phyloP scores from a whole-genome alignment of 2,329 filamentous ascomycete genomes.

The Cucurbitaria berberidis region DNA sequence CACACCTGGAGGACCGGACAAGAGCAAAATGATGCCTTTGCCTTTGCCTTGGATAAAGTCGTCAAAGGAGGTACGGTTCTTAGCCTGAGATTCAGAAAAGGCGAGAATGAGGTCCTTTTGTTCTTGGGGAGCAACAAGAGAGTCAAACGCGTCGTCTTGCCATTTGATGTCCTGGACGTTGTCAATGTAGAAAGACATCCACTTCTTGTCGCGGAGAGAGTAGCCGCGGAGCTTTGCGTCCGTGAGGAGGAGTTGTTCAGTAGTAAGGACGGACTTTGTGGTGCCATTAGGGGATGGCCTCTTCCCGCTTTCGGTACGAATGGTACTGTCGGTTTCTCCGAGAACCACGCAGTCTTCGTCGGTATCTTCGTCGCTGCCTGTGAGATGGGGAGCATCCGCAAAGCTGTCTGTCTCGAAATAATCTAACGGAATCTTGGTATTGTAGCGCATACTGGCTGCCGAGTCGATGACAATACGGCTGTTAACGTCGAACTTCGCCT shows the following conservation, averaged over 20 bases:
- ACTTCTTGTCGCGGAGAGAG: constrained; percentile 26
- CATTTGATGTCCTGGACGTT: constrained; percentile 50
- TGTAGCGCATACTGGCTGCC: constrained; percentile 44
- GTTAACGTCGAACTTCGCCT: constrained; percentile 15
- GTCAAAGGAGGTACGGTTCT: constrained; percentile 9
- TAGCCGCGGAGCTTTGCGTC: constrained; percentile 52
- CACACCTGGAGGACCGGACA: constrained; percentile 28
- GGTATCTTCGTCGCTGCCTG: constrained; percentile 34
- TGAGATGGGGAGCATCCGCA: constrained; percentile 18
- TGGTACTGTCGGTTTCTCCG: neutral
- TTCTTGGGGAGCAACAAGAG: constrained; percentile 41
- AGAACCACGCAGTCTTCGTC: neutral
- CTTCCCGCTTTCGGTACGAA: neutral
- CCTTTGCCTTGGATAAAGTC: constrained; percentile 57
- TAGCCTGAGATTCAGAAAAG: constrained; percentile 75
- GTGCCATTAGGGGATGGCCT: neutral
- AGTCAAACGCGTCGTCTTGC: constrained; percentile 52
- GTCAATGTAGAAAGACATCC: constrained; percentile 38
- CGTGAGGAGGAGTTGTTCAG: constrained; percentile 36
- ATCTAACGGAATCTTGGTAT: constrained; percentile 11
- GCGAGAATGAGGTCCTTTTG: constrained; percentile 50
- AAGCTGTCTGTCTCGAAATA: constrained; percentile 3
- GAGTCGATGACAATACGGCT: constrained; percentile 57
- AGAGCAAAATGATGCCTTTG: constrained; percentile 29
- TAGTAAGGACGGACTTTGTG: neutral